Evolutionary conservation across 768 basidiomycete species (phyloP).

Genomic region (Kondoa subrosea): DNA sequence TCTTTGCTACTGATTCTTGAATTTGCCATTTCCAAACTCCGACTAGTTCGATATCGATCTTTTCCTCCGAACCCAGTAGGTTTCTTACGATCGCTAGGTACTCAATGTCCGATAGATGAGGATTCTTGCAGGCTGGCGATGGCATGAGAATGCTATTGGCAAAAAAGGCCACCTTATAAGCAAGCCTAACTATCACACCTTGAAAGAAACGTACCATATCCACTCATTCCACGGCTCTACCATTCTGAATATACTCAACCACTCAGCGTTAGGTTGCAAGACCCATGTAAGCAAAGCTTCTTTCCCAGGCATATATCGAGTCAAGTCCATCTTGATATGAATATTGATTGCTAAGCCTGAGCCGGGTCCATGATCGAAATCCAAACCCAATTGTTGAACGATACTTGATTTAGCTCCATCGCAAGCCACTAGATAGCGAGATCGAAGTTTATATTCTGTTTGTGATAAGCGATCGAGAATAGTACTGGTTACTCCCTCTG

Average conservation of each 20-base stretch:
- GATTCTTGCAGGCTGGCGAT: neutral
- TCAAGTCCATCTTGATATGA: neutral
- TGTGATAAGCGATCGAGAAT: neutral
- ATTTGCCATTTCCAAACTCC: neutral
- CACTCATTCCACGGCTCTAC: neutral
- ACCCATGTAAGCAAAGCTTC: neutral
- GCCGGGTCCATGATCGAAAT: neutral
- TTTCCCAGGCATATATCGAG: neutral
- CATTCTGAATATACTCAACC: neutral
- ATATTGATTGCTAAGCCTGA: neutral
- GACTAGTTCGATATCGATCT: neutral
- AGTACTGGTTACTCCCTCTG: neutral
- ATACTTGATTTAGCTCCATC: neutral
- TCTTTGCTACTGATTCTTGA: neutral
- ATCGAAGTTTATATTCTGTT: neutral
- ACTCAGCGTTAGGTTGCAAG: neutral
- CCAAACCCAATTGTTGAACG: neutral
- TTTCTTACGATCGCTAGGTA: neutral
- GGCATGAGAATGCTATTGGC: neutral
- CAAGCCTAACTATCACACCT: neutral
- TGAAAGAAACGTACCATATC: no score
- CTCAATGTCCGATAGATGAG: neutral
- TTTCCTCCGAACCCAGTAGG: neutral
- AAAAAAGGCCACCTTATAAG: neutral
- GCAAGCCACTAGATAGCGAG: neutral